Evolutionary conservation across 768 basidiomycete genomes (phyloP), one percentile per base, ranked within the genome.

Genomic region (Tricholoma saponaceum): DNA sequence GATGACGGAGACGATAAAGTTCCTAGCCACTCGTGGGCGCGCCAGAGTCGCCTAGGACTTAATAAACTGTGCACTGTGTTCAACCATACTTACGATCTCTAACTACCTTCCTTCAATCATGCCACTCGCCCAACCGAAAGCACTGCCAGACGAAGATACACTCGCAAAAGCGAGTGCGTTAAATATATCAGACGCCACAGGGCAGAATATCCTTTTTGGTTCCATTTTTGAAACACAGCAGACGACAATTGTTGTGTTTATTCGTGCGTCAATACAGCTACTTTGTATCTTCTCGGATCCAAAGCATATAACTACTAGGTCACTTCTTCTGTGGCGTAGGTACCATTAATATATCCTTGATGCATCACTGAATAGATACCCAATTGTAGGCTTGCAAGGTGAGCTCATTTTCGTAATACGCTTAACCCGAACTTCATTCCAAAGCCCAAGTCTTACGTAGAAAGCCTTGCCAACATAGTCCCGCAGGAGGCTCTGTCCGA

Each of bases 281-380:
- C 25, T n/a, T 23, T 2, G n/a, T 28, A 26, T 33, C 32, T 14
- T 51, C 6, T 43, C 47, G 16, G n/a, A 56, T n/a, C 18, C 4
- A 10, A 49, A 20, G 22, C 28, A 7, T 28, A 44, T 60, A 12
- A n/a, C n/a, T n/a, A 23, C 20, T 33, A 85, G 84, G 84, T 7
- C 84, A 86, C 67, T 86, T 86, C 66, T 84, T 85, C 62, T 86
- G 86, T 60, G 84, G 83, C 16, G 84, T 85, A 70, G 54, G 80
- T 67, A 23, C 32, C 18, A 49, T 37, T 53, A 20, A 54, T 13
- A 37, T 16, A 18, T 28, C 16, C n/a, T 16, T n/a, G 44, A 5
- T 41, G 32, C 23, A 37, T 13, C 22, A 44, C 51, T 39, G 46
- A 41, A 37, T 35, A 20, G 28, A 9, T 16, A 41, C 7, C 6